phyloP scores from a whole-genome alignment of 2,329 filamentous ascomycete species.

The Monilinia fructicola region DNA sequence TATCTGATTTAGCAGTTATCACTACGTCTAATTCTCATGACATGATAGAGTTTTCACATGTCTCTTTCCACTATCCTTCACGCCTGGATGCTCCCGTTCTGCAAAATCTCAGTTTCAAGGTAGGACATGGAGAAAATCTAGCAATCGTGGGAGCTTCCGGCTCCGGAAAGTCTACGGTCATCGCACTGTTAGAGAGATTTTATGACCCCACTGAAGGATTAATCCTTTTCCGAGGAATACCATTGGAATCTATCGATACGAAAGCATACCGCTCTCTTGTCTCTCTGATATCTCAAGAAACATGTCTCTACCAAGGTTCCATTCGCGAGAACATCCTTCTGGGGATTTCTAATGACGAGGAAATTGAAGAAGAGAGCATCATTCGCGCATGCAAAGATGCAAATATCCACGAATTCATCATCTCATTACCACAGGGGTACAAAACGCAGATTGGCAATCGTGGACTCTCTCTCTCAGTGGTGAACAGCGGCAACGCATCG shows the following conservation, averaged over 20 bases:
- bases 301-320: conserved; percentile 57
- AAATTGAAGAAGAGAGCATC: not conserved
- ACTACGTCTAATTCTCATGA: not conserved
- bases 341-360: not conserved
- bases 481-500: conserved; percentile 3
- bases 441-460: conserved; percentile 3
- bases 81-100: conserved; percentile 35
- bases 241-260: conserved; percentile 47
- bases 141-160: conserved; percentile 59
- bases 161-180: conserved; percentile 65
- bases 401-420: not conserved
- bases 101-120: conserved; percentile 48
- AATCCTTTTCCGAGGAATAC: conserved; percentile 35
- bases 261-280: conserved; percentile 52
- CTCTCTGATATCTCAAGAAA: conserved; percentile 58
- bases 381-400: not conserved
- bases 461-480: not conserved
- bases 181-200: conserved; percentile 54
- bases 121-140: not conserved
- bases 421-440: not conserved
- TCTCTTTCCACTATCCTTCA: conserved; percentile 45
- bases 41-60: not conserved
- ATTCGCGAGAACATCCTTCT: conserved; percentile 52
- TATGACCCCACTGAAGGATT: conserved; percentile 44
- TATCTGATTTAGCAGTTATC: not conserved